Evolutionary conservation across 257 asterid genomes (phyloP).

Genomic region (Solanum piurae): DNA sequence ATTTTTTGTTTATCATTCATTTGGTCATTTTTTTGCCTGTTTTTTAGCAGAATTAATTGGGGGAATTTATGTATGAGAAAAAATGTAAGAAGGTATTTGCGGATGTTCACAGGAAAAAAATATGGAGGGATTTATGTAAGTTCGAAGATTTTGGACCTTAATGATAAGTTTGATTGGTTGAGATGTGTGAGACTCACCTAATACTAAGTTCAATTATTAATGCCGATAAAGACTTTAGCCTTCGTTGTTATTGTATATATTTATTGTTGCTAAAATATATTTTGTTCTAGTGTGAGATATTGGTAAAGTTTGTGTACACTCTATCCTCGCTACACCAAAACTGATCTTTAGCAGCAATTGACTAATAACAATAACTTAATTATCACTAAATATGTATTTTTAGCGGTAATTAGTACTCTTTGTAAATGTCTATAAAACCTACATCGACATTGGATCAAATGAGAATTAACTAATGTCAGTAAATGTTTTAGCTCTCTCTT

Average conservation of each 20-base stretch:
- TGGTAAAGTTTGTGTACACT: accelerated
- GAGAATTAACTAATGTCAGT: neutral
- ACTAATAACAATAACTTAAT: accelerated
- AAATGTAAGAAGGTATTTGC: neutral
- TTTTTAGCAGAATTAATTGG: neutral
- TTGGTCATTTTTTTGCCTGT: neutral
- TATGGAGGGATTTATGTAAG: neutral
- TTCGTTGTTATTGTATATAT: neutral
- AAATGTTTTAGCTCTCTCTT: neutral
- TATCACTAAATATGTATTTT: neutral
- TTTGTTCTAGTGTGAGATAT: neutral
- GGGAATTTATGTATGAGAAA: neutral
- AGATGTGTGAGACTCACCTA: neutral
- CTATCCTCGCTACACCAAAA: neutral
- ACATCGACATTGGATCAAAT: accelerated
- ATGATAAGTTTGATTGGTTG: neutral
- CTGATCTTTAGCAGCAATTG: accelerated
- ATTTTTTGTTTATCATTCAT: neutral
- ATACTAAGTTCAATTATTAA: neutral
- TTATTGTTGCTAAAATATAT: too few species aligned
- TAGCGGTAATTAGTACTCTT: neutral
- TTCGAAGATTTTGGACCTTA: neutral
- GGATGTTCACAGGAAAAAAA: neutral
- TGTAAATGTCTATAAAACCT: neutral
- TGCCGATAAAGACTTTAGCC: too few species aligned